phyloP scores from a whole-genome alignment of 1,139 yeast genomes.

The Lodderomyces theae region DNA sequence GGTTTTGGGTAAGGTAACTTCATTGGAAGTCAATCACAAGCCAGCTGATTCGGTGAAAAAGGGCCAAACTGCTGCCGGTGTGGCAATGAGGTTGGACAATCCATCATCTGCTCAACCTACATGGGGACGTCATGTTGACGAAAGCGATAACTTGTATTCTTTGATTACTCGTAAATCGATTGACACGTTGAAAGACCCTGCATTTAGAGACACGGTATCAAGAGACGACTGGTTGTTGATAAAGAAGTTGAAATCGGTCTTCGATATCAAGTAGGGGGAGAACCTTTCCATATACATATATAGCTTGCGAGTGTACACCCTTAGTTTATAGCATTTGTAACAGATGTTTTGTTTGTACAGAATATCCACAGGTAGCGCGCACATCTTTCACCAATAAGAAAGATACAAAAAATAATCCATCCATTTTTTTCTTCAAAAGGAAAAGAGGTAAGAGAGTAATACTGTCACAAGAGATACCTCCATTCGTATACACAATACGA shows the following conservation, averaged over 20 bases:
- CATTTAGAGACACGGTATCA: constrained; percentile 89
- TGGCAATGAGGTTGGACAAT: constrained; percentile 94
- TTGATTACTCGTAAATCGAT: constrained; percentile 84
- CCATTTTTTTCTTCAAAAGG: too few species aligned
- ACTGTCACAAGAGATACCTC: too few species aligned
- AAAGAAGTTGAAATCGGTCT: constrained; percentile 82
- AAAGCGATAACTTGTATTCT: constrained; percentile 83
- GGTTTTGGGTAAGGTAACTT: constrained; percentile 79
- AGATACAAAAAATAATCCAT: constrained; percentile 5
- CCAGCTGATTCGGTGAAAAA: constrained; percentile 75
- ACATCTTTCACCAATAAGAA: constrained; percentile 8
- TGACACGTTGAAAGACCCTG: constrained; percentile 97
- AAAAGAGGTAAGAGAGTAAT: too few species aligned
- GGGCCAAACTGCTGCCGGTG: constrained; percentile 97
- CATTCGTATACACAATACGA: too few species aligned
- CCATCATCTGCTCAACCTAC: constrained; percentile 92
- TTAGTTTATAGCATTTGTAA: too few species aligned
- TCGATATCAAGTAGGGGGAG: constrained; percentile 55
- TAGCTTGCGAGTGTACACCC: too few species aligned
- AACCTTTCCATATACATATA: too few species aligned
- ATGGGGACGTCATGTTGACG: constrained; percentile 99
- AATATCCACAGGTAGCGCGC: constrained; percentile 4
- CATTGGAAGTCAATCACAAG: constrained; percentile 94
- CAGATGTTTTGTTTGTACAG: too few species aligned
- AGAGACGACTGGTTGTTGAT: constrained; percentile 94